phyloP scores from a whole-genome alignment of 768 basidiomycete genomes.

The Termitomyces sp. region DNA sequence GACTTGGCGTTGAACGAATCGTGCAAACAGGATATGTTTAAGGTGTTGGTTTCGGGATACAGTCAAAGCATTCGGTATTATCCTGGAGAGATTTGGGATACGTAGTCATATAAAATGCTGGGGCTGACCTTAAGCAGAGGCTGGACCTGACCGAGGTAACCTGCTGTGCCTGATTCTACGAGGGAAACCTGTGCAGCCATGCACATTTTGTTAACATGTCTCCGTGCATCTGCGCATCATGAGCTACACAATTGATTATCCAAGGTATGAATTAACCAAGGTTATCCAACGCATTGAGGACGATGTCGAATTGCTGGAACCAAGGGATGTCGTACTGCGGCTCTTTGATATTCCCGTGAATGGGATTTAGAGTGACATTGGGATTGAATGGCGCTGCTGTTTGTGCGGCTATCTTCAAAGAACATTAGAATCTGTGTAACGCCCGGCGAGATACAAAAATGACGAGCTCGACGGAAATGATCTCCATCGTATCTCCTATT shows the following conservation, averaged over 20 bases:
- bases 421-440: background rate
- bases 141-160: constrained; percentile 95
- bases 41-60: constrained; percentile 86
- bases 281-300: constrained; percentile 95
- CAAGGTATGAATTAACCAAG: constrained; percentile 52
- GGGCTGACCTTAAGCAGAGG: constrained; percentile 75
- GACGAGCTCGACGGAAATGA: background rate
- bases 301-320: constrained; percentile 88
- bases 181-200: constrained; percentile 87
- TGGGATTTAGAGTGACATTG: constrained; percentile 78
- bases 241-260: background rate
- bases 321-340: constrained; percentile 83
- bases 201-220: constrained; percentile 98
- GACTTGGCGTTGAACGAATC: constrained; percentile 93
- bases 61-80: constrained; percentile 92
- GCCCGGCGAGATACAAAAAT: background rate
- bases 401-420: constrained; percentile 67
- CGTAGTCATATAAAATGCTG: background rate
- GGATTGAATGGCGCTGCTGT: constrained; percentile 85
- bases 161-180: constrained; percentile 95
- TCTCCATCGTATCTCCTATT: background rate
- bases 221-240: constrained; percentile 64
- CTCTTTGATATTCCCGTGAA: constrained; percentile 96
- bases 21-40: constrained; percentile 98
- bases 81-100: constrained; percentile 42